Conservation (phyloP, 2,329 filamentous ascomycete genomes). For the Apiospora pterosperma region DNA sequence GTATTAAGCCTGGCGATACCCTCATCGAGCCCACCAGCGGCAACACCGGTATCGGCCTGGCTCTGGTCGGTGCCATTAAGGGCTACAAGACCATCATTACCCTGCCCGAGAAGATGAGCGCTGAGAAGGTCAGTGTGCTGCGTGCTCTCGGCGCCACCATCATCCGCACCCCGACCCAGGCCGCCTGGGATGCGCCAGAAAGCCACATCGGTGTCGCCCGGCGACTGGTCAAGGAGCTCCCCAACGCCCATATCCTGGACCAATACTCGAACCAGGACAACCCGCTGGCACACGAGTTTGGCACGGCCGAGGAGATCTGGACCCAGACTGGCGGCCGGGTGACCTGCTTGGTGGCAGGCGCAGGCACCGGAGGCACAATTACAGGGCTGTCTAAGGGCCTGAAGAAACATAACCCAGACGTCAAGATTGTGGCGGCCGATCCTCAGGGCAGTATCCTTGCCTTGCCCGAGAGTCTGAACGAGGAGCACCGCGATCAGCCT, state of each 20-base stretch:
- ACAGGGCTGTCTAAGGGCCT: slow-evolving; percentile 83
- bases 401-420: slow-evolving; percentile 77
- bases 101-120: slow-evolving; percentile 98
- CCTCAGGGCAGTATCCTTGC: slow-evolving; percentile 90
- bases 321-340: slow-evolving; percentile 80
- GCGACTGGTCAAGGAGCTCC: slow-evolving; percentile 89
- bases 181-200: slow-evolving; percentile 90
- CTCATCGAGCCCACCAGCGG: slow-evolving; percentile 97
- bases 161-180: slow-evolving; percentile 94
- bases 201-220: slow-evolving; percentile 94
- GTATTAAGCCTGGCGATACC: slow-evolving; percentile 96
- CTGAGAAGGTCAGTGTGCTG: slow-evolving; percentile 94
- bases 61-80: slow-evolving; percentile 91
- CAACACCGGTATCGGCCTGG: slow-evolving; percentile 96
- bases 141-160: slow-evolving; percentile 94
- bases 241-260: slow-evolving; percentile 94
- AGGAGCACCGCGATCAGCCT: slow-evolving; percentile 72
- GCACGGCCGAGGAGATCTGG: slow-evolving; percentile 97
- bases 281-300: slow-evolving; percentile 87
- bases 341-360: slow-evolving; percentile 81
- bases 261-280: slow-evolving; percentile 94
- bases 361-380: slow-evolving; percentile 93
- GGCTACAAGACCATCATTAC: slow-evolving; percentile 99
- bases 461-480: slow-evolving; percentile 74
- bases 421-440: slow-evolving; percentile 91